Evolutionary conservation across 257 asterid genomes (phyloP).

Genomic region (Solanum virginianum): DNA sequence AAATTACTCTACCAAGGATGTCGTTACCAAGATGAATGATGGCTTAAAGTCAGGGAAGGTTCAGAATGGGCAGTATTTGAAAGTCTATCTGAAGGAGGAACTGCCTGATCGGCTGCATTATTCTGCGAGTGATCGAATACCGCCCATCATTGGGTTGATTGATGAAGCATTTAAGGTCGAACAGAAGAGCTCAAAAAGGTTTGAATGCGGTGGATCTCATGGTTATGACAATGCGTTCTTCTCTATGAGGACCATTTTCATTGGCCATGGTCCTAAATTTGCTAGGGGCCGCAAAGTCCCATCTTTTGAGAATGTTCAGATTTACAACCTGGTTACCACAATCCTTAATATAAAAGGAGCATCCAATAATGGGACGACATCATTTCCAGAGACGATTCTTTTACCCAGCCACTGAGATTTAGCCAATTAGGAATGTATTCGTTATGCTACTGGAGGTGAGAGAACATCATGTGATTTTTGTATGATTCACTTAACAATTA

Average conservation of each 20-base stretch:
- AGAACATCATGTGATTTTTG: background rate
- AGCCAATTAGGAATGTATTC: background rate
- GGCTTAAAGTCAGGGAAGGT: constrained; percentile 53
- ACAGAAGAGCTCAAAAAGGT: constrained; percentile 22
- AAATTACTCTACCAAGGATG: constrained; percentile 15
- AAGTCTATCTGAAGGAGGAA: constrained; percentile 58
- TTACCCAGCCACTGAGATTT: constrained; percentile 26
- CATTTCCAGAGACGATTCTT: constrained; percentile 38
- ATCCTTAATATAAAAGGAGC: constrained; percentile 52
- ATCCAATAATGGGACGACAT: constrained; percentile 44
- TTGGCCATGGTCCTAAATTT: constrained; percentile 68
- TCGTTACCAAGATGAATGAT: constrained; percentile 51
- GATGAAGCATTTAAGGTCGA: constrained; percentile 58
- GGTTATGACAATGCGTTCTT: constrained; percentile 63
- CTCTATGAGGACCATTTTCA: constrained; percentile 67
- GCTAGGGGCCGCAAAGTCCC: constrained; percentile 44
- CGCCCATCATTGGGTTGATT: constrained; percentile 48
- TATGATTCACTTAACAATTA: background rate
- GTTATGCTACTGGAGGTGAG: background rate
- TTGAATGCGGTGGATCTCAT: constrained; percentile 78
- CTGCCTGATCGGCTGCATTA: constrained; percentile 58
- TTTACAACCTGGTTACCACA: constrained; percentile 50
- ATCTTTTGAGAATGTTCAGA: constrained; percentile 64
- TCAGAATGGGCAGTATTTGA: constrained; percentile 41
- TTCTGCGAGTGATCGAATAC: constrained; percentile 37